Conservation (phyloP, 164 flowering plant species). For the Litsea cubeba region DNA sequence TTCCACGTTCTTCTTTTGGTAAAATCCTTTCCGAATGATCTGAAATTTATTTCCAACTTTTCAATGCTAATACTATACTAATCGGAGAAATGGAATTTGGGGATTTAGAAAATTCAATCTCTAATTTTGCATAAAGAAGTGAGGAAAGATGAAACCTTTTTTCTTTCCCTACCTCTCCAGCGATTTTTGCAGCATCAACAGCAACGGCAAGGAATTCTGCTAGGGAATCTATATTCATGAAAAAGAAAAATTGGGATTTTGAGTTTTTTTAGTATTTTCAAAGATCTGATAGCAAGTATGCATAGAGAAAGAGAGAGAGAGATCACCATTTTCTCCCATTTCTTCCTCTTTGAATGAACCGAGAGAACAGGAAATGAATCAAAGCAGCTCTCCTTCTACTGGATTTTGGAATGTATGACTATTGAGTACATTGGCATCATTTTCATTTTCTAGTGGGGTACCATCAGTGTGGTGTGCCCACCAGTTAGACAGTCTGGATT, state of each 20-base stretch:
- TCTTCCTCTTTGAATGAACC: too few relatives aligned
- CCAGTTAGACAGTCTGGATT: too few relatives aligned
- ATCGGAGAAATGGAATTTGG: background rate
- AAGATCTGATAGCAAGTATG: too few relatives aligned
- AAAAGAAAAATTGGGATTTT: background rate
- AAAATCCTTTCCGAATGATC: slow-evolving; percentile 75
- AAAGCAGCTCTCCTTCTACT: too few relatives aligned
- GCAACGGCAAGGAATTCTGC: slow-evolving; percentile 54
- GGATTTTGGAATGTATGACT: too few relatives aligned
- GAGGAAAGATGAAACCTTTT: background rate
- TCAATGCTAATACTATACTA: too few relatives aligned
- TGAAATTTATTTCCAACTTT: slow-evolving; percentile 15
- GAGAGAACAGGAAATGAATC: too few relatives aligned
- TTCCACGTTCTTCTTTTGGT: slow-evolving; percentile 69
- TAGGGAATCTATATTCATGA: slow-evolving; percentile 29
- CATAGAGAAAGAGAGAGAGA: too few relatives aligned
- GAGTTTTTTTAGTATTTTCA: background rate
- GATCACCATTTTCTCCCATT: too few relatives aligned
- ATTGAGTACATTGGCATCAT: too few relatives aligned
- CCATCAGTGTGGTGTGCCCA: too few relatives aligned
- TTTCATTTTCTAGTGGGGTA: too few relatives aligned
- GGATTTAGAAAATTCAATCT: background rate
- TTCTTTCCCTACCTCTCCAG: slow-evolving; percentile 60
- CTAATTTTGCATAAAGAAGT: background rate
- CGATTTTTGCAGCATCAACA: slow-evolving; percentile 76